phyloP scores from a whole-genome alignment of 1,284 basidiomycete species.

The Puccinia sorghi region DNA sequence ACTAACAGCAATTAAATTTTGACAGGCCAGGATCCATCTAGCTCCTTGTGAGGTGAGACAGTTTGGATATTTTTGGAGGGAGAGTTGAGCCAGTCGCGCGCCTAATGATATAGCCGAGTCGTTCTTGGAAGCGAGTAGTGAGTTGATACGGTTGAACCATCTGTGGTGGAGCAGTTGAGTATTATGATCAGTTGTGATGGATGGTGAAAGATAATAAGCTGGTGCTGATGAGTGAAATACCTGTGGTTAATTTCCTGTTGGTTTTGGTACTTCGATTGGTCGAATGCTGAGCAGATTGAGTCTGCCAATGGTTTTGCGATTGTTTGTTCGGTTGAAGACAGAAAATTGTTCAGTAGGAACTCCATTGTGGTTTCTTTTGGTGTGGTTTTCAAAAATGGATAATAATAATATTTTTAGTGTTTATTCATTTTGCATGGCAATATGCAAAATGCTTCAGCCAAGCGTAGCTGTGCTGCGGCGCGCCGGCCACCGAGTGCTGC shows the following conservation, averaged over 20 bases:
- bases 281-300: background rate
- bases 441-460: no score
- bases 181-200: background rate
- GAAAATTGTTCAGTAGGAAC: background rate
- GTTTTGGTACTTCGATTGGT: background rate
- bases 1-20: conserved; percentile 7
- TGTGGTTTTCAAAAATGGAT: no score
- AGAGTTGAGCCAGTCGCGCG: conserved; percentile 10
- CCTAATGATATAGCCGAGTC: background rate
- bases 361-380: background rate
- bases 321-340: background rate
- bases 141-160: conserved; percentile 23
- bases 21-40: conserved; percentile 12
- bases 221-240: background rate
- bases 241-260: background rate
- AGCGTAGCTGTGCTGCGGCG: no score
- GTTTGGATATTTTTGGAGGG: conserved; percentile 3
- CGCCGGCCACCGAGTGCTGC: no score
- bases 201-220: no score
- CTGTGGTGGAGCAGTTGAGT: background rate
- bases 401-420: no score
- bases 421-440: no score
- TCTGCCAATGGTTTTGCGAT: background rate
- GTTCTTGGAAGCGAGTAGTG: conserved; percentile 25
- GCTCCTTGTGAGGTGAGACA: background rate